These are phyloP conservation scores for Calonectria multiphialidica DNA, from an alignment of 2,329 filamentous ascomycete species.

Conservation along the genomic window DNA sequence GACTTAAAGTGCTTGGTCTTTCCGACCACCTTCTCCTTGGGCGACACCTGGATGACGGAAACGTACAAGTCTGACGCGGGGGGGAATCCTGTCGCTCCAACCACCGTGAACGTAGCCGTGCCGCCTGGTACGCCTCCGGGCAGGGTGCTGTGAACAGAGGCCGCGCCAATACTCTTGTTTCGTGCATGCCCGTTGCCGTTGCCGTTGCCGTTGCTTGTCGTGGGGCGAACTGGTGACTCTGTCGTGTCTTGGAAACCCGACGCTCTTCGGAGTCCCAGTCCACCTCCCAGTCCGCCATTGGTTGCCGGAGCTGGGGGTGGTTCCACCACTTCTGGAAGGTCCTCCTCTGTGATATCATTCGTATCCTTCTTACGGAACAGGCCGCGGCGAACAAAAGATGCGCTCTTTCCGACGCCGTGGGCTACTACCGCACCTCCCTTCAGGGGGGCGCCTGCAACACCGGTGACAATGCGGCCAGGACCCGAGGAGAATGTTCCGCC, in stretches of 20 bases:
- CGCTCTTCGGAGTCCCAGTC: conserved; percentile 57
- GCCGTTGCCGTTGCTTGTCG: conserved; percentile 47
- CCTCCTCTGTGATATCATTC: conserved; percentile 65
- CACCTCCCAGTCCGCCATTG: conserved; percentile 53
- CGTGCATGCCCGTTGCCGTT: conserved; percentile 59
- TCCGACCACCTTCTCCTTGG: conserved; percentile 83
- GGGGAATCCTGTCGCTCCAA: conserved; percentile 84
- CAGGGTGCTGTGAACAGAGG: conserved; percentile 75
- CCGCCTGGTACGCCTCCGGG: conserved; percentile 74
- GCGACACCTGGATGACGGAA: conserved; percentile 73
- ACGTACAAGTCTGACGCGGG: conserved; percentile 84
- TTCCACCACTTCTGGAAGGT: conserved; percentile 55
- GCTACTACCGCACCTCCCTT: conserved; percentile 88
- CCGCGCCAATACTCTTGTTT: conserved; percentile 70
- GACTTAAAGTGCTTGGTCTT: conserved; percentile 94
- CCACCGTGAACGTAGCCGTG: conserved; percentile 82
- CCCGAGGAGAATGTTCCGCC: conserved; percentile 87
- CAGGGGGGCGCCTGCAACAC: conserved; percentile 87
- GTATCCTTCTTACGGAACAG: conserved; percentile 81
- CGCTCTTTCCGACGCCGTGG: conserved; percentile 87
- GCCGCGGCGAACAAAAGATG: conserved; percentile 89
- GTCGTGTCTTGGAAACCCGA: conserved; percentile 52
- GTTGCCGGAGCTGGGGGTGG: conserved; percentile 50
- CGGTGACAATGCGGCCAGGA: conserved; percentile 88
- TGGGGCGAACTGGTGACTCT: conserved; percentile 31